Conservation (phyloP, 1,139 yeast species). For the Blastobotrys malaysiensis region DNA sequence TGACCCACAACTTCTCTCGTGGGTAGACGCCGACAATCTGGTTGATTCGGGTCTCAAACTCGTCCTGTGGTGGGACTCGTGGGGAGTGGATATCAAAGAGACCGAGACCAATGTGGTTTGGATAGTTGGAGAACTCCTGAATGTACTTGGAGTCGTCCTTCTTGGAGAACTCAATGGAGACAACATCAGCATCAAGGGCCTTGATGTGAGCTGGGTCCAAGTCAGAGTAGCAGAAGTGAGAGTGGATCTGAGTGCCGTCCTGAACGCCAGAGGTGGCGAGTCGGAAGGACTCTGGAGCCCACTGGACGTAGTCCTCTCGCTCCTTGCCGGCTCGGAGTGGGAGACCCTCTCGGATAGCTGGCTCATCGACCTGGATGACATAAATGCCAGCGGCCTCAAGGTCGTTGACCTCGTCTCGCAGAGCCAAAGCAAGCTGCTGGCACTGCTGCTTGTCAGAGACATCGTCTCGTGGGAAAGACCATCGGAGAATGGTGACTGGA, state of each 20-base stretch:
- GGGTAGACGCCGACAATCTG: conserved; percentile 96
- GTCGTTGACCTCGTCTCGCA: conserved; percentile 97
- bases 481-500: conserved; percentile 98
- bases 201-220: conserved; percentile 99
- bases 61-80: conserved; percentile 97
- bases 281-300: conserved; percentile 99
- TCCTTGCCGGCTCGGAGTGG: conserved; percentile 98
- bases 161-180: conserved; percentile 98
- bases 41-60: conserved; percentile 87
- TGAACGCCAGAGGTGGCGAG: conserved; percentile 98
- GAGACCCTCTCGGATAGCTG: conserved; percentile 99
- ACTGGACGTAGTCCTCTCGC: conserved; percentile 91
- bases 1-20: conserved; percentile 97
- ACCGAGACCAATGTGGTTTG: conserved; percentile 99
- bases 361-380: conserved; percentile 99
- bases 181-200: conserved; percentile 99
- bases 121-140: conserved; percentile 95
- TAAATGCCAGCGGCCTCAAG: conserved; percentile 97
- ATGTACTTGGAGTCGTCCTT: conserved; percentile 98
- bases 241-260: conserved; percentile 95
- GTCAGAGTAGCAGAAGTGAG: conserved; percentile 99
- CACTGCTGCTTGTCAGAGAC: conserved; percentile 93
- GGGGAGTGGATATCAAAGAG: conserved; percentile 99
- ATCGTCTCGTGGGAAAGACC: conserved; percentile 99
- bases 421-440: conserved; percentile 93